Evolutionary conservation across 2,329 filamentous ascomycete genomes (phyloP).

Genomic region (Knoxdaviesia capensis): DNA sequence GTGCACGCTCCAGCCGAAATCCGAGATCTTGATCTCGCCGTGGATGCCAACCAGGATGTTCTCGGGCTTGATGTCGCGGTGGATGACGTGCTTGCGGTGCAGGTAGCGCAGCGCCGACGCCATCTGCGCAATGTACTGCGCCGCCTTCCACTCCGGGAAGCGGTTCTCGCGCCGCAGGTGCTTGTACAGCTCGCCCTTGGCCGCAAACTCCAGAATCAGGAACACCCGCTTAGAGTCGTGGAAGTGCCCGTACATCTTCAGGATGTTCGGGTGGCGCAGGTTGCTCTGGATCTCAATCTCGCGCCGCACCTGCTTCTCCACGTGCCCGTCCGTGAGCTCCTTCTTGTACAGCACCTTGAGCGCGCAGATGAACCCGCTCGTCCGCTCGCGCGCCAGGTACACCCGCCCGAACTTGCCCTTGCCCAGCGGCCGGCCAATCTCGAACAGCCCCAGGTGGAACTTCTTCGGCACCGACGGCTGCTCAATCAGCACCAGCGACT

Average conservation of each 20-base stretch:
- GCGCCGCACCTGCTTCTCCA: slow-evolving; percentile 72
- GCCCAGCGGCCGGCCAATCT: slow-evolving; percentile 69
- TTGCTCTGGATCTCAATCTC: slow-evolving; percentile 86
- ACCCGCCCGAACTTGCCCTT: slow-evolving; percentile 81
- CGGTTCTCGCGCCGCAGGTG: slow-evolving; percentile 58
- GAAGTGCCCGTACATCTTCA: slow-evolving; percentile 72
- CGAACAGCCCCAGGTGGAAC: slow-evolving; percentile 85
- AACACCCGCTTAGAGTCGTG: slow-evolving; percentile 79
- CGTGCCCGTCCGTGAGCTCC: slow-evolving; percentile 55
- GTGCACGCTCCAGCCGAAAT: slow-evolving; percentile 97
- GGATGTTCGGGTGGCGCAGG: slow-evolving; percentile 67
- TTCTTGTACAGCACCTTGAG: slow-evolving; percentile 75
- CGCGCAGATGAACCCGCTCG: slow-evolving; percentile 64
- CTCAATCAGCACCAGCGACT: slow-evolving; percentile 30
- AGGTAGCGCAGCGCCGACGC: slow-evolving; percentile 76
- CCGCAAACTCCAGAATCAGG: slow-evolving; percentile 71
- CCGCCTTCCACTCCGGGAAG: slow-evolving; percentile 72
- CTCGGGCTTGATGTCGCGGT: slow-evolving; percentile 93
- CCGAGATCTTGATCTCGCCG: slow-evolving; percentile 94
- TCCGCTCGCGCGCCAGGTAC: slow-evolving; percentile 64
- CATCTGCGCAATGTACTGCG: slow-evolving; percentile 80
- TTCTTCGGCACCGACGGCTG: slow-evolving; percentile 38
- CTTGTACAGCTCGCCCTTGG: slow-evolving; percentile 75
- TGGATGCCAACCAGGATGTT: slow-evolving; percentile 94
- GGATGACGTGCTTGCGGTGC: slow-evolving; percentile 94